Evolutionary conservation across 768 basidiomycete species (phyloP).

Genomic region (Russula lepida): DNA sequence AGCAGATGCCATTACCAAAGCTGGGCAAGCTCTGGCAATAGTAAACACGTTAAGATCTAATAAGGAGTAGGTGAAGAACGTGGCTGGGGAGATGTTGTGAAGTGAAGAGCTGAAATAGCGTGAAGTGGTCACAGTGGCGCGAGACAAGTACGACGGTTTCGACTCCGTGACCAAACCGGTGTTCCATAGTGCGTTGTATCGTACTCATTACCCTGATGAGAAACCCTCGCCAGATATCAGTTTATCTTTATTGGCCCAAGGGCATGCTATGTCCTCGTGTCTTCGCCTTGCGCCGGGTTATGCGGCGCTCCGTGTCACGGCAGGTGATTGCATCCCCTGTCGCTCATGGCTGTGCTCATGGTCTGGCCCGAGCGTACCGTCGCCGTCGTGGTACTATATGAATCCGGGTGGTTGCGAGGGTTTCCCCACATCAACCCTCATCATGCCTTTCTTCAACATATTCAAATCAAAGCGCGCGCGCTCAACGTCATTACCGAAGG

Average conservation of each 20-base stretch:
- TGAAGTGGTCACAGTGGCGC: slow-evolving; percentile 3
- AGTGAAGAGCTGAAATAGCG: slow-evolving; percentile 12
- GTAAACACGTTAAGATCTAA: slow-evolving; percentile 13
- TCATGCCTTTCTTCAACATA: slow-evolving; percentile 19
- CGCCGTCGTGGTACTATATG: slow-evolving; percentile 12
- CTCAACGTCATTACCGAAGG: not conserved
- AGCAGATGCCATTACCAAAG: slow-evolving; percentile 19
- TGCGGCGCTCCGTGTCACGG: slow-evolving; percentile 14
- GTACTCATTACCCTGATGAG: slow-evolving; percentile 9
- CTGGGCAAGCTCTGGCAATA: slow-evolving; percentile 15
- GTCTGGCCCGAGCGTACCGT: slow-evolving; percentile 7
- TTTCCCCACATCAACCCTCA: slow-evolving; percentile 6
- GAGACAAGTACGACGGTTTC: not conserved
- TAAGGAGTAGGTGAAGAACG: slow-evolving; percentile 5
- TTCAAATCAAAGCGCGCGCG: slow-evolving; percentile 16
- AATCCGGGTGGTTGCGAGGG: slow-evolving; percentile 5
- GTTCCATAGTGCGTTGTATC: slow-evolving; percentile 14
- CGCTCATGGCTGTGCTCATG: slow-evolving; percentile 11
- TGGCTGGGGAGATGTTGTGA: slow-evolving; percentile 9
- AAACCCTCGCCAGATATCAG: slow-evolving; percentile 6
- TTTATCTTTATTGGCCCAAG: slow-evolving; percentile 11
- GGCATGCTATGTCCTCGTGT: slow-evolving; percentile 18
- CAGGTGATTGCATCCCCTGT: slow-evolving; percentile 18
- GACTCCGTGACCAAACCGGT: slow-evolving; percentile 2
- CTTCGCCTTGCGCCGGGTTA: slow-evolving; percentile 6